phyloP scores from a whole-genome alignment of 352 stramenopile genomes.

The Phytopythium boreale region DNA sequence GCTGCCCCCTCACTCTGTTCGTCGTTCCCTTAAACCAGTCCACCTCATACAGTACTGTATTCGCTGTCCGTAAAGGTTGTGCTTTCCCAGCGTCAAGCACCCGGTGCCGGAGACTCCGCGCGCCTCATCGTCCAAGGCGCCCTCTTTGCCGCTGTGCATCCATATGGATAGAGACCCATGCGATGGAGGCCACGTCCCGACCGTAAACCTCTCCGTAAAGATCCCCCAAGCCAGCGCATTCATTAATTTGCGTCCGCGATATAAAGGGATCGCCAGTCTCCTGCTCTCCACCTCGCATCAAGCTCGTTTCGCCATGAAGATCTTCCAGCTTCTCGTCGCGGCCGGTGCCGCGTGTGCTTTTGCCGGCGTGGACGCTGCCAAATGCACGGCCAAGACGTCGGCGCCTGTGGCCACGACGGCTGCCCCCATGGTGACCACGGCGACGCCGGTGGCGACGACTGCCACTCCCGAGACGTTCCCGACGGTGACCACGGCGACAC shows the following conservation, averaged over 20 bases:
- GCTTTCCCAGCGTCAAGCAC: neutral
- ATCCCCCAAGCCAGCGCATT: no score
- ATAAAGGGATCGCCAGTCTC: neutral
- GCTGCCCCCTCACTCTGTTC: neutral
- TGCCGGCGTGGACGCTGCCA: neutral
- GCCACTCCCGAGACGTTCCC: neutral
- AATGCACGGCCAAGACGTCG: neutral
- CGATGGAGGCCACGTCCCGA: no score
- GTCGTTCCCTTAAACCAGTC: neutral
- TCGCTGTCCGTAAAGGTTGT: neutral
- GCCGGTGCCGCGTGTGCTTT: neutral
- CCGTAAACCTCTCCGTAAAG: no score
- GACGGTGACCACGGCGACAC: neutral
- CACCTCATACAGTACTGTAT: no score
- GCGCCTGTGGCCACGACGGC: neutral
- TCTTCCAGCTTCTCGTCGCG: conserved; percentile 1
- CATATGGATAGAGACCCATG: no score
- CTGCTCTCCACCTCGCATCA: neutral
- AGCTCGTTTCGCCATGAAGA: neutral
- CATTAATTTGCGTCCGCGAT: neutral
- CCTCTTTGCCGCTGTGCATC: neutral
- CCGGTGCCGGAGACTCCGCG: neutral
- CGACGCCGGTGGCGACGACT: neutral
- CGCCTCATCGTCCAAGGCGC: neutral
- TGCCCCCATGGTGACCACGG: neutral